phyloP scores from a whole-genome alignment of 2,329 filamentous ascomycete species.

The Venturia aucupariae region DNA sequence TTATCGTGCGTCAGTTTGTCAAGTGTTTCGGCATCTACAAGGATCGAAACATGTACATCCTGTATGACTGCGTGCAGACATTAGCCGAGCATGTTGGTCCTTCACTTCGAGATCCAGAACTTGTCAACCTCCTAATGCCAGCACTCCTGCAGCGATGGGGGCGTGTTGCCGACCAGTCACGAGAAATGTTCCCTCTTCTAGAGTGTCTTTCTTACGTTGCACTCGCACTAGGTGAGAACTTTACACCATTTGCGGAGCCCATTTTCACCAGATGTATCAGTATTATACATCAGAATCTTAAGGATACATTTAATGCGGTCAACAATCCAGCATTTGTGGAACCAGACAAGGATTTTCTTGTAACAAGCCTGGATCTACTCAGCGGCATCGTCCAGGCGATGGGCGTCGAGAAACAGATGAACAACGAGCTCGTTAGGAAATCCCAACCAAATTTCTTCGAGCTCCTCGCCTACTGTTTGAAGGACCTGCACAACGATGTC shows the following conservation, averaged over 20 bases:
- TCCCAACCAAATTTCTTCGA: slow-evolving; percentile 84
- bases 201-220: slow-evolving; percentile 95
- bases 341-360: slow-evolving; percentile 93
- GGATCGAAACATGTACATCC: slow-evolving; percentile 96
- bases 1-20: slow-evolving; percentile 88
- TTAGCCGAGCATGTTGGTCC: slow-evolving; percentile 84
- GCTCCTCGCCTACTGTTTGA: slow-evolving; percentile 83
- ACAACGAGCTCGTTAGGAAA: slow-evolving; percentile 63
- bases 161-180: slow-evolving; percentile 75
- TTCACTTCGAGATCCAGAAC: slow-evolving; percentile 66
- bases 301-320: slow-evolving; percentile 64
- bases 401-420: slow-evolving; percentile 51
- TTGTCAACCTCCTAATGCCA: slow-evolving; percentile 86
- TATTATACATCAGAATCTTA: slow-evolving; percentile 85
- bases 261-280: slow-evolving; percentile 83
- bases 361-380: slow-evolving; percentile 87
- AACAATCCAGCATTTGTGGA: slow-evolving; percentile 61
- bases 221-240: slow-evolving; percentile 70
- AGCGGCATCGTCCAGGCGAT: slow-evolving; percentile 91
- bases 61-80: slow-evolving; percentile 98
- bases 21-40: slow-evolving; percentile 92
- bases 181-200: slow-evolving; percentile 89
- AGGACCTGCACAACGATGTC: slow-evolving; percentile 83
- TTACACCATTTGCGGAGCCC: slow-evolving; percentile 74
- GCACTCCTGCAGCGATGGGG: slow-evolving; percentile 83